Base-by-base conservation (phyloP, 257 asterid genomes). In the Nicotiana knightiana region DNA sequence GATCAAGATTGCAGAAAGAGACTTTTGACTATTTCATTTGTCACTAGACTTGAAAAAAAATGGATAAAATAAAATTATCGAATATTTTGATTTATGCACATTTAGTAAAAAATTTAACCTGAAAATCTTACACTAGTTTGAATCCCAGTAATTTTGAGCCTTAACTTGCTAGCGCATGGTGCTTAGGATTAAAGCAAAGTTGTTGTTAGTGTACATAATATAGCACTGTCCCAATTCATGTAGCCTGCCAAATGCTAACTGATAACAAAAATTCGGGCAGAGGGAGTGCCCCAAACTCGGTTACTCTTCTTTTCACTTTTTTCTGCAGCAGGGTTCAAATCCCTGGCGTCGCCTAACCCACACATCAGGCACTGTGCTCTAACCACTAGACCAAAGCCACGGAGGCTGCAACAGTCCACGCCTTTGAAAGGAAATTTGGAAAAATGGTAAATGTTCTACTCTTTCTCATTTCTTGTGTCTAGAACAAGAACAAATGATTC, bases 71-170 rank as follows among this genome's bases (percentile, higher is more conserved):
- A 68, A 39, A 10, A 21, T 11, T 32, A 10, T n/a, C 2, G 4
- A 32, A 39, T 68, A 68, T n/a, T 68, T n/a, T 68, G 11, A 68
- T n/a, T 68, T n/a, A n/a, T 70, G 33, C 77, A 68, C 77, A n/a
- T n/a, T 37, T 32, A 5, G 6, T 10, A 32, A 68, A n/a, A 68
- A 39, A n/a, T 10, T 70, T 39, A 39, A 39, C 58, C 5, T 70
- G 33, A 43, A 39, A 43, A 70, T n/a, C 77, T 2, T 68, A 39
- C 10, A 39, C 5, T 16, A 39, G 33, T 39, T 18, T 10, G 57
- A 68, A 68, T 39, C 57, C 55, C 32, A n/a, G 77, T 12, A n/a
- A 9, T 11, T n/a, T 16, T 68, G 33, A 68, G 32, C 57, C 17
- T 5, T 68, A n/a, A n/a, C 33, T 18, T 39, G 6, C 57, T 68